A percentile compares a stretch with the other conserved stretches of the same genome.
phyloP scores from a whole-genome alignment of 2,329 filamentous ascomycete species.

The Shiraia bambusicola region DNA sequence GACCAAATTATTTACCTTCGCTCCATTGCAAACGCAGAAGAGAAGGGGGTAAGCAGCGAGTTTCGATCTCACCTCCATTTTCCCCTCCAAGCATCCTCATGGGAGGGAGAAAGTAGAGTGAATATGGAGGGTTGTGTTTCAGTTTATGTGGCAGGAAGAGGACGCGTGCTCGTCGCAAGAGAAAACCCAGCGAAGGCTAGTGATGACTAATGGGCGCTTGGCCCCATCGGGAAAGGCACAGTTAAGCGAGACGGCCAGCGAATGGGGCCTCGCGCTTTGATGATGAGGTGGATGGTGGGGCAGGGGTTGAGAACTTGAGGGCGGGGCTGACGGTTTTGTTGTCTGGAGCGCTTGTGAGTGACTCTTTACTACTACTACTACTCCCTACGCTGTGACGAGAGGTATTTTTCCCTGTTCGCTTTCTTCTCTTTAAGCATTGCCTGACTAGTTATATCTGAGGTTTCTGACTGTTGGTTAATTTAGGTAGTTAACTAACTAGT shows the following conservation, averaged over 20 bases:
- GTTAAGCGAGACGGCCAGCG: slow-evolving; percentile 5
- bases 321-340: slow-evolving; percentile 17
- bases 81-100: slow-evolving; percentile 65
- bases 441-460: background rate
- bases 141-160: slow-evolving; percentile 41
- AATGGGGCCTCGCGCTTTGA: slow-evolving; percentile 21
- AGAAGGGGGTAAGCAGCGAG: slow-evolving; percentile 60
- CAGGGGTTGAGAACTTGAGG: slow-evolving; percentile 17
- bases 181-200: slow-evolving; percentile 20
- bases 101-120: slow-evolving; percentile 64
- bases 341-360: slow-evolving; percentile 4
- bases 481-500: slow-evolving; percentile 5
- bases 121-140: slow-evolving; percentile 58
- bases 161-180: slow-evolving; percentile 26
- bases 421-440: background rate
- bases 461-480: background rate
- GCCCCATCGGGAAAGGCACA: slow-evolving; percentile 4
- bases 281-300: slow-evolving; percentile 17
- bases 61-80: slow-evolving; percentile 62
- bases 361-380: slow-evolving; percentile 2
- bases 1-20: slow-evolving; percentile 51
- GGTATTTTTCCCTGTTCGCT: background rate
- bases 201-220: slow-evolving; percentile 31
- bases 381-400: background rate
- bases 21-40: slow-evolving; percentile 48